Conservation (phyloP, 192 early-diverging fungal genomes). For the Podila epicladia region DNA sequence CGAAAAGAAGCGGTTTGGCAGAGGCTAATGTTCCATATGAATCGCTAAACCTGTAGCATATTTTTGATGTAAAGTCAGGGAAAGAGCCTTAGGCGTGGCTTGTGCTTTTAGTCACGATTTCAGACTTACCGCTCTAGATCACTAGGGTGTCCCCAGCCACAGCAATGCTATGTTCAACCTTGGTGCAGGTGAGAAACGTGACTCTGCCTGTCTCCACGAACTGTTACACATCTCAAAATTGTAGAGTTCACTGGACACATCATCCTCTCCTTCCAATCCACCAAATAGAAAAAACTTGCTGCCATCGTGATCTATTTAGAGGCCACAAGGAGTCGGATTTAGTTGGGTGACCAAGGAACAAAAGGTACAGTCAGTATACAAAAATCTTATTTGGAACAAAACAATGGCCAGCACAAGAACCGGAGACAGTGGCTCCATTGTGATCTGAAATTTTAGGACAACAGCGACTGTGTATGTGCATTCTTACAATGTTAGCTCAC, state of each 20-base stretch:
- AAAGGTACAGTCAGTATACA: neutral
- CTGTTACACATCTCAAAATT: too few species aligned
- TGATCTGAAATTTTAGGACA: neutral
- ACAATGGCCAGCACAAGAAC: neutral
- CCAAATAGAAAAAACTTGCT: neutral
- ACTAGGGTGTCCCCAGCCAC: neutral
- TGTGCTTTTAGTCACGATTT: neutral
- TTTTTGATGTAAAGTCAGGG: neutral
- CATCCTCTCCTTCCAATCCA: neutral
- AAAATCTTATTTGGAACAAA: neutral
- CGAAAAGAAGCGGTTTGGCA: neutral
- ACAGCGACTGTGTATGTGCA: neutral
- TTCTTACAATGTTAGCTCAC: neutral
- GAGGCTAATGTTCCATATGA: neutral
- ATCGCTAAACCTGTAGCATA: neutral
- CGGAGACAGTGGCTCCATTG: neutral
- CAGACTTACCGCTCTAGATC: neutral
- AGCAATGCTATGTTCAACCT: neutral
- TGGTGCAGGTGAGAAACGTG: neutral
- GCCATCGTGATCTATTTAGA: neutral
- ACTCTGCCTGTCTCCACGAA: neutral
- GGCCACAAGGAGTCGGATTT: neutral
- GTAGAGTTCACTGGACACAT: too few species aligned
- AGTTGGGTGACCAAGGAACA: neutral
- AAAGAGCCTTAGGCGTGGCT: neutral